Evolutionary conservation across 345 rosid genomes (phyloP), one percentile per base, ranked within the genome.

Genomic region (Kernera saxatilis): DNA sequence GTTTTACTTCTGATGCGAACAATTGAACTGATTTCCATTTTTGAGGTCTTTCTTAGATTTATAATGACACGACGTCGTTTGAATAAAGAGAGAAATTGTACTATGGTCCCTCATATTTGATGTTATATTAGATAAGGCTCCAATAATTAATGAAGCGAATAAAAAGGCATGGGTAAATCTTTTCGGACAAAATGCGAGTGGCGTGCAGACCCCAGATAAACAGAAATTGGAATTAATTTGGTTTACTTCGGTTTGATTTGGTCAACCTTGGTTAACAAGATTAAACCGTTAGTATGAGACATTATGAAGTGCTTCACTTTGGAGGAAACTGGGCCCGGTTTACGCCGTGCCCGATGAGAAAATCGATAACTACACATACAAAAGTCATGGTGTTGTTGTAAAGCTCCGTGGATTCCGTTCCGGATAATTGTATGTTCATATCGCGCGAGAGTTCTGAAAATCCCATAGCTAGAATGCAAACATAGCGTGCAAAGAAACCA

Each of bases 21-120:
- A 26, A 64, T 51, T 12, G 49, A 74, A 67, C 23, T 51, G 41
- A 53, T 67, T 45, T 48, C 61, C 68, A 12, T 8, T 39, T 66
- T 50, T 29, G 11, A 19, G 52, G 52, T 25, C 36, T 41, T 71
- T 52, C 12, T 25, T 5, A 2, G 4, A 15, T 8, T 4, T 8
- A 13, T 0, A 1, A 1, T 2, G 4, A 7, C 5, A 53, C 77
- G 65, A 9, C 50, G 65, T 18, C 70, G 71, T 62, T 40, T 52
- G 8, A 2, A 5, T 4, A 3, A 29, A 51, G 9, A 11, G 6
- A 3, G 0, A 19, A n/a, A 22, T 69, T 45, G 25, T 7, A 0
- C 0, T 8, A 3, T 14, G 23, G 53, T 54, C 72, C 71, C 63
- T 29, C 53, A 0, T 19, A 5, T 4, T 29, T 43, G 32, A 26